phyloP scores from a whole-genome alignment of 2,329 filamentous ascomycete species.

The Lithohypha guttulata region DNA sequence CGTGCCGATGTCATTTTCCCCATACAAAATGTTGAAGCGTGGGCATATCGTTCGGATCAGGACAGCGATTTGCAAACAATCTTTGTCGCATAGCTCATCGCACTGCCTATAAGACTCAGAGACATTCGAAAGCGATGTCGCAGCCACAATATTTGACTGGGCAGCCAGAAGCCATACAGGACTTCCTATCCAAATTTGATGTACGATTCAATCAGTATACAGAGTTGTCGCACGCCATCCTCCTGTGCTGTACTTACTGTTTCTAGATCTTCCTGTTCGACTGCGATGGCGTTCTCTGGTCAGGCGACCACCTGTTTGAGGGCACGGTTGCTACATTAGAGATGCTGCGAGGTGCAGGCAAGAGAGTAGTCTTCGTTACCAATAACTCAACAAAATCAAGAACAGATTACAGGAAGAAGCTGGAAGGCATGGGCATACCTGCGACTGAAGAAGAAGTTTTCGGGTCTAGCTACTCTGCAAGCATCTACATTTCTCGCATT shows the following conservation, averaged over 20 bases:
- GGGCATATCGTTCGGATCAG: too few relatives aligned
- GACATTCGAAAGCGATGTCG: too few relatives aligned
- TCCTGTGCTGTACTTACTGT: conserved; percentile 9
- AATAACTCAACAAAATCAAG: conserved; percentile 99
- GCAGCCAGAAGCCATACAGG: conserved; percentile 62
- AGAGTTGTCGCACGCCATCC: too few relatives aligned
- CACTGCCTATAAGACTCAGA: too few relatives aligned
- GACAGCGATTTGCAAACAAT: too few relatives aligned
- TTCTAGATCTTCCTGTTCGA: conserved; percentile 81
- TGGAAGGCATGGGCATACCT: conserved; percentile 69
- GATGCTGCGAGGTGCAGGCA: conserved; percentile 72
- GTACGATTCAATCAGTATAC: conserved; percentile 43
- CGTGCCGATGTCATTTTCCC: neutral
- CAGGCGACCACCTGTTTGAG: conserved; percentile 79
- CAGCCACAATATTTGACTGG: conserved; percentile 59
- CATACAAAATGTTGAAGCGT: too few relatives aligned
- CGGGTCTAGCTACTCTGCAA: conserved; percentile 85
- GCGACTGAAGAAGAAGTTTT: conserved; percentile 71
- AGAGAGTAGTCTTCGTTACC: conserved; percentile 88
- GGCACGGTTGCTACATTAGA: conserved; percentile 76
- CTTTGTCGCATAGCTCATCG: too few relatives aligned
- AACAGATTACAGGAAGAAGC: conserved; percentile 83
- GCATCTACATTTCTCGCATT: conserved; percentile 92
- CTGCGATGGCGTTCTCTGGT: conserved; percentile 97
- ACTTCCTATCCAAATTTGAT: conserved; percentile 85